Evolutionary conservation across 139 green algal genomes (phyloP).

Genomic region (Nannochloris sp.): DNA sequence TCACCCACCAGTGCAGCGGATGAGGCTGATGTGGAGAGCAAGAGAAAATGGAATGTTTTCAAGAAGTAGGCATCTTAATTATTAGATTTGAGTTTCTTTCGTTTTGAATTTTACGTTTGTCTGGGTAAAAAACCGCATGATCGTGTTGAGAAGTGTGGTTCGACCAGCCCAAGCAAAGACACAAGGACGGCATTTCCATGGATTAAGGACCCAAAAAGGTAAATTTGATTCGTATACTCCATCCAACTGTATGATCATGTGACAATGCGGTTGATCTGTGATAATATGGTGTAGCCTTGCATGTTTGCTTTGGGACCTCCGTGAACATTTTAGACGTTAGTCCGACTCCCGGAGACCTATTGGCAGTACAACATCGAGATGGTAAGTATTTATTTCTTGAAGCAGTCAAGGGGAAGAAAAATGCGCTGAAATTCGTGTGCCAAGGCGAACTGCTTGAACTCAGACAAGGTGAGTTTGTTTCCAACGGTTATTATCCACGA

Average conservation of each 20-base stretch:
- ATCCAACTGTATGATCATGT: too few species aligned
- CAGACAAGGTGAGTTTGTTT: not conserved
- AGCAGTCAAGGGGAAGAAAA: not conserved
- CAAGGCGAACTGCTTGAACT: not conserved
- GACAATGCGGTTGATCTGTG: too few species aligned
- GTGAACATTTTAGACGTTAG: too few species aligned
- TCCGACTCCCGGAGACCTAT: too few species aligned
- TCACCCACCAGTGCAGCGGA: not conserved
- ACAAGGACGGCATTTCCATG: too few species aligned
- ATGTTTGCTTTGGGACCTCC: too few species aligned
- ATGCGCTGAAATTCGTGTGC: not conserved
- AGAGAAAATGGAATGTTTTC: not conserved
- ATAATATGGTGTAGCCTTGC: too few species aligned
- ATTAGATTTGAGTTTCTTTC: not conserved
- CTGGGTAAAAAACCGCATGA: too few species aligned
- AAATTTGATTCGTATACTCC: too few species aligned
- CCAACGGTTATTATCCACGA: conserved; percentile 13
- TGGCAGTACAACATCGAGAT: not conserved
- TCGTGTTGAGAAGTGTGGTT: too few species aligned
- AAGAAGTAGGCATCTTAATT: conserved; percentile 1
- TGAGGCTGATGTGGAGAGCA: not conserved
- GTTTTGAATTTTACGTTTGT: not conserved
- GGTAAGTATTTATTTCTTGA: not conserved
- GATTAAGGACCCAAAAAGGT: too few species aligned
- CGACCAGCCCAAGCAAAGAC: too few species aligned